Conservation (phyloP, 345 rosid genomes). For the Aquilaria sinensis region DNA sequence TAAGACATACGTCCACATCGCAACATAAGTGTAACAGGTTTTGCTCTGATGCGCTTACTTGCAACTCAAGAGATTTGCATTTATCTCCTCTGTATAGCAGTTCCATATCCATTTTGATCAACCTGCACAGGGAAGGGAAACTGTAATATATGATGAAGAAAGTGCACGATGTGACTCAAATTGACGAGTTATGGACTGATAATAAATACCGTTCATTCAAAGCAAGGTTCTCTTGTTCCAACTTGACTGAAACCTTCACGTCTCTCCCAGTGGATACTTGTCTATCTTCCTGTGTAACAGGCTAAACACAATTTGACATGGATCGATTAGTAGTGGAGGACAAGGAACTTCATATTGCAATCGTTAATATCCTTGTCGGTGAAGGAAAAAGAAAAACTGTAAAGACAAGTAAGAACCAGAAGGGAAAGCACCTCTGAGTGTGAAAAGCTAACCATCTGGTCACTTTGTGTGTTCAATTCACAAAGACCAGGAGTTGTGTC, state of each 20-base stretch:
- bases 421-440: slow-evolving; percentile 17
- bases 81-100: slow-evolving; percentile 22
- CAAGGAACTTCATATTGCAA: too few relatives aligned
- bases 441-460: neutral
- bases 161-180: neutral
- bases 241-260: slow-evolving; percentile 2
- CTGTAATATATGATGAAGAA: neutral
- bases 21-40: slow-evolving; percentile 9
- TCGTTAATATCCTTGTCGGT: too few relatives aligned
- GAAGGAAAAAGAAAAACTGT: too few relatives aligned
- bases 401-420: too few relatives aligned
- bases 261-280: neutral
- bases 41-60: slow-evolving; percentile 15
- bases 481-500: neutral
- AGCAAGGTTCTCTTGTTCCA: slow-evolving; percentile 15
- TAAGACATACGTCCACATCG: slow-evolving; percentile 1
- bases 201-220: slow-evolving; percentile 19
- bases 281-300: neutral
- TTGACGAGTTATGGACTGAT: neutral
- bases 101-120: slow-evolving; percentile 6
- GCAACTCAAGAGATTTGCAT: slow-evolving; percentile 23
- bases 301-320: too few relatives aligned
- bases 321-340: too few relatives aligned
- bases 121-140: slow-evolving; percentile 10
- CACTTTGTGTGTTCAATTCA: neutral